phyloP scores from a whole-genome alignment of 345 rosid genomes.

The Linum trigynum region DNA sequence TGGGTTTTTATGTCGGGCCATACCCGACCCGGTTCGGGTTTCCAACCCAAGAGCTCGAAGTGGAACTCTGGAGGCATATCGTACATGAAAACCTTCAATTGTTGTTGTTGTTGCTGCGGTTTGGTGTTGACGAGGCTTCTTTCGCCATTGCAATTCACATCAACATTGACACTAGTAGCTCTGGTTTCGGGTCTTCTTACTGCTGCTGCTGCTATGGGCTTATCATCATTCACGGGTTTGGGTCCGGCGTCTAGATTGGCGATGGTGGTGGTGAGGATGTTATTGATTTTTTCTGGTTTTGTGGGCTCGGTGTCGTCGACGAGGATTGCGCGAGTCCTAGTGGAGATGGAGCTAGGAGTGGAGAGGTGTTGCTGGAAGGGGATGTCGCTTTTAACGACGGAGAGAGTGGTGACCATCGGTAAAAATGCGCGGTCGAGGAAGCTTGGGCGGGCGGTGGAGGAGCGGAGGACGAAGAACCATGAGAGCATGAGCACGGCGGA shows the following conservation, averaged over 20 bases:
- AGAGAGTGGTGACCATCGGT: slow-evolving; percentile 19
- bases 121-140: neutral
- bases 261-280: slow-evolving; percentile 1
- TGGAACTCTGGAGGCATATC: slow-evolving; percentile 84
- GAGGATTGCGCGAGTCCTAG: slow-evolving; percentile 23
- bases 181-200: neutral
- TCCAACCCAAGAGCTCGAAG: slow-evolving; percentile 74
- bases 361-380: neutral
- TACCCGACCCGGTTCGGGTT: slow-evolving; percentile 36
- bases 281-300: slow-evolving; percentile 2
- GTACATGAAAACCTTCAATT: slow-evolving; percentile 78
- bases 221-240: too few relatives aligned
- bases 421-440: slow-evolving; percentile 29
- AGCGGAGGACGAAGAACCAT: slow-evolving; percentile 62
- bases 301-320: slow-evolving; percentile 11
- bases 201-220: neutral
- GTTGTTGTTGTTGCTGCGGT: slow-evolving; percentile 20
- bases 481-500: slow-evolving; percentile 47
- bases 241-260: too few relatives aligned
- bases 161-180: slow-evolving; percentile 1
- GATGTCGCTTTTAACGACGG: slow-evolving; percentile 23
- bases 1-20: slow-evolving; percentile 67
- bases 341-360: slow-evolving; percentile 14
- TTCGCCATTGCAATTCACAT: slow-evolving; percentile 7
- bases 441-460: slow-evolving; percentile 30